Conservation (phyloP, 2,329 filamentous ascomycete species). For the Phaeosphaeria sp. region DNA sequence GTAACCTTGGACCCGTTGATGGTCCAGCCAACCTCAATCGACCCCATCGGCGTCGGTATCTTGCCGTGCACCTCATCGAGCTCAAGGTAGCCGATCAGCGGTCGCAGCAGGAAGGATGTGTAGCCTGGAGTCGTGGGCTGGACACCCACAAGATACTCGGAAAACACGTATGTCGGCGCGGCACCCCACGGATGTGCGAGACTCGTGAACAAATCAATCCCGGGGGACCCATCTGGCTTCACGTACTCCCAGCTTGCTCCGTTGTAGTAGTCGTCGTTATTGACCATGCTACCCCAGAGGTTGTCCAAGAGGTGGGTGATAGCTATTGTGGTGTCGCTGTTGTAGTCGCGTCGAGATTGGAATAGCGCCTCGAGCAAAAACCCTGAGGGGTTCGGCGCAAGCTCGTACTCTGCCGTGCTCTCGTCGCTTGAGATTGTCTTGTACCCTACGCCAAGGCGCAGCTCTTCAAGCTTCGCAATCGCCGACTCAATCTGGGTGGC, state of each 20-base stretch:
- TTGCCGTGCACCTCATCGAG: not conserved
- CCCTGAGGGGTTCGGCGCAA: slow-evolving; percentile 55
- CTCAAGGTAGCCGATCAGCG: not conserved
- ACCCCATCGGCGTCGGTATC: not conserved
- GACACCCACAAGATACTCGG: slow-evolving; percentile 26
- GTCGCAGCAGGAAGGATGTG: slow-evolving; percentile 2
- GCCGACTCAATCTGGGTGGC: slow-evolving; percentile 33
- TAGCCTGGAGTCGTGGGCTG: slow-evolving; percentile 15
- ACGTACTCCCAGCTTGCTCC: slow-evolving; percentile 58
- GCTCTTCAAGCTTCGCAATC: slow-evolving; percentile 34
- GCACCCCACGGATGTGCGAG: slow-evolving; percentile 55
- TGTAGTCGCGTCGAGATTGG: slow-evolving; percentile 26
- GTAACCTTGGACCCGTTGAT: not conserved
- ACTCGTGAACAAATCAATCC: slow-evolving; percentile 53
- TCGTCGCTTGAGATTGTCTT: slow-evolving; percentile 8
- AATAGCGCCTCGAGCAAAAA: slow-evolving; percentile 52
- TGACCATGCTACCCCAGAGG: slow-evolving; percentile 54
- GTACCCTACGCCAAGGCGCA: not conserved
- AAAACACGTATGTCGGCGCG: slow-evolving; percentile 54
- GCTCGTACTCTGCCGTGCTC: slow-evolving; percentile 19
- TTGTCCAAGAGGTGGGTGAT: slow-evolving; percentile 43
- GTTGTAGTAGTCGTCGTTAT: slow-evolving; percentile 42
- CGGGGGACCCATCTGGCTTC: slow-evolving; percentile 48
- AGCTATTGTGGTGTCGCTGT: slow-evolving; percentile 9
- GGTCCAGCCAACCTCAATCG: not conserved